A percentile compares a stretch with the other conserved stretches of the same genome.
phyloP scores from a whole-genome alignment of 495 filamentous ascomycete species.

The Tuber calosporum region DNA sequence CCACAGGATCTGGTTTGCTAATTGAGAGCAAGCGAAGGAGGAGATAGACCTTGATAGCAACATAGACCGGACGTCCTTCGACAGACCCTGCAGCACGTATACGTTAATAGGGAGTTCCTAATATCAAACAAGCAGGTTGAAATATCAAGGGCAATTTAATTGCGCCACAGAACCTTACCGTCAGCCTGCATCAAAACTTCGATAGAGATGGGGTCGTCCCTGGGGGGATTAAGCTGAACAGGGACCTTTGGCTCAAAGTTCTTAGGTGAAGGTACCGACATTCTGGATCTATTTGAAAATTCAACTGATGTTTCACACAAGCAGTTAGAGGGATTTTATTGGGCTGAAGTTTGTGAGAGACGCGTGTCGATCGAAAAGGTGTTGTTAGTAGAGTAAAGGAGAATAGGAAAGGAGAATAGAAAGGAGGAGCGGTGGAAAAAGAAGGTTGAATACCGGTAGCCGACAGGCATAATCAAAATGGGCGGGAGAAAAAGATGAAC shows the following conservation, averaged over 20 bases:
- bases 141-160: background rate
- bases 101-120: background rate
- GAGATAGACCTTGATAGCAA: constrained; percentile 72
- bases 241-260: constrained; percentile 81
- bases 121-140: background rate
- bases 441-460: background rate
- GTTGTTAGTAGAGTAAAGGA: background rate
- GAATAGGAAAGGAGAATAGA: background rate
- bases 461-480: no score
- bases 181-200: constrained; percentile 74
- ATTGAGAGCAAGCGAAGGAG: constrained; percentile 3
- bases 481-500: no score
- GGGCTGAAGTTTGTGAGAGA: background rate
- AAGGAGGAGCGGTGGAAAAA: background rate
- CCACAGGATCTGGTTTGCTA: constrained; percentile 17
- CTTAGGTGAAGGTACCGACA: constrained; percentile 47
- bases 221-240: constrained; percentile 74
- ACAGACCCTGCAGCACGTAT: constrained; percentile 49
- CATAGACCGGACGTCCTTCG: constrained; percentile 65
- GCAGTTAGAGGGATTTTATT: background rate
- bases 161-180: constrained; percentile 51
- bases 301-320: background rate
- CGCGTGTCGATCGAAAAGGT: background rate
- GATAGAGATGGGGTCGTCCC: constrained; percentile 69
- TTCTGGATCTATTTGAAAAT: constrained; percentile 29